A percentile compares a stretch with the other conserved stretches of the same genome.
phyloP scores from a whole-genome alignment of 768 basidiomycete genomes.

The Lactifluus subvellereus region DNA sequence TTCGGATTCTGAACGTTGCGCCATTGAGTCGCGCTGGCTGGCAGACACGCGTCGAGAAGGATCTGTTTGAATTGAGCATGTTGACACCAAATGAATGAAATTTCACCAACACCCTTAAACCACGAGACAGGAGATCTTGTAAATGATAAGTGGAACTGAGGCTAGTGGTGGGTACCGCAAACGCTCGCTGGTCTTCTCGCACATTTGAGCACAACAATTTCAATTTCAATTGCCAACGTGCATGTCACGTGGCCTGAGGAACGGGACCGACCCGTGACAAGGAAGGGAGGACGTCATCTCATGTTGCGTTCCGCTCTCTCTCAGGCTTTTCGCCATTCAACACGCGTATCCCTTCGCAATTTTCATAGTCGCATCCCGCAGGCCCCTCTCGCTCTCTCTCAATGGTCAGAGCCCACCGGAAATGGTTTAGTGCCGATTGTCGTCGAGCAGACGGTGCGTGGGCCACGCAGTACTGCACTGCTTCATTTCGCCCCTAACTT shows the following conservation, averaged over 20 bases:
- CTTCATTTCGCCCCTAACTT: slow-evolving; percentile 10
- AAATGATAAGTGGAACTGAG: neutral
- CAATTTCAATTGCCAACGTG: slow-evolving; percentile 7
- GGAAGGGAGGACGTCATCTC: neutral
- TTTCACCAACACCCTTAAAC: neutral
- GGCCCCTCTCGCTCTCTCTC: slow-evolving; percentile 45
- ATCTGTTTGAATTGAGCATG: neutral
- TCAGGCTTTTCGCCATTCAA: slow-evolving; percentile 2
- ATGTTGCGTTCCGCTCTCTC: slow-evolving; percentile 31
- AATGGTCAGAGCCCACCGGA: slow-evolving; percentile 39
- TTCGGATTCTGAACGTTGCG: slow-evolving; percentile 24
- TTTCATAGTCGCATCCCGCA: neutral
- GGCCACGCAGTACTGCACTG: neutral
- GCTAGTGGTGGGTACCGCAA: neutral
- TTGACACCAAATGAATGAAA: neutral
- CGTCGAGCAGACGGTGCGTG: slow-evolving; percentile 78
- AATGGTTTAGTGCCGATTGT: slow-evolving; percentile 81
- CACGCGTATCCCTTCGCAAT: slow-evolving; percentile 1
- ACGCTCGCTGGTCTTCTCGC: neutral
- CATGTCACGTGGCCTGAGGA: slow-evolving; percentile 9
- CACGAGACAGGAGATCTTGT: neutral
- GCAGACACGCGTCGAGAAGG: slow-evolving; percentile 16
- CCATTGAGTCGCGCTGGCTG: slow-evolving; percentile 11
- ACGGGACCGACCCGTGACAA: no score
- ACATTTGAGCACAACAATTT: neutral